Base-by-base conservation (phyloP, 2,329 filamentous ascomycete species). In the Remersonia thermophila region DNA sequence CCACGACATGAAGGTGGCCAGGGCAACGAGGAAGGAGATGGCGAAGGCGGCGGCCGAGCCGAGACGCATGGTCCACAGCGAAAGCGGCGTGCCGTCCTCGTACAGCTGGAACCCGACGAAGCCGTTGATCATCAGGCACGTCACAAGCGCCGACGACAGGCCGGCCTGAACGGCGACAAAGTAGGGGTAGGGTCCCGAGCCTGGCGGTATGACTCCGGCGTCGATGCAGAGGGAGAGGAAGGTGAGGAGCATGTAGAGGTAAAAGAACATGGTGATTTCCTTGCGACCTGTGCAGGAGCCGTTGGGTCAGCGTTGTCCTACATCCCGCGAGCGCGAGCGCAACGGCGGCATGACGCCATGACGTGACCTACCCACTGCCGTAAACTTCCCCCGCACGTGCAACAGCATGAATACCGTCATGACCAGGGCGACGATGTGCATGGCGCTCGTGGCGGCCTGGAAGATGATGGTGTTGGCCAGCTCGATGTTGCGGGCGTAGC, bases 31-130 rank as follows among this genome's bases (percentile, higher is more conserved):
- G 54, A 91, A 91, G 32, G 80, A 82, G 51, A 98, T 77, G 45
- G 80, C 65, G 61, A 95, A 96, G 63, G 93, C 89, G 44, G 68
- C 73, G 12, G 81, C 61, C 2, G 84, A 93, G 55, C 75, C 78
- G 20, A 83, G 62, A 36, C 89, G 79, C 43, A 98, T 66, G 49
- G 95, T 76, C 91, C 91, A 98, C 30, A 98, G 79, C 0, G 87
- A 95, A 28, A 96, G 66, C 2, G 81, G 80, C 2, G 91, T 98
- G 34, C 91, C 91, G 52, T 98, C 91, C 60, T 98, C 91, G 58
- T 98, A 98, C 10, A 98, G 69, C 61, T 96, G 91, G 61, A 98
- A 98, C 25, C 91, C 91, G 36, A 98, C 89, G 54, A 98, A 98
- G 30, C 91, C 91, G 58, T 96, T 96, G 66, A 98, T 87, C 50